A percentile compares a stretch with the other conserved stretches of the same genome.
Conservation (phyloP, 75 land plant species). For the Larix kaempferi region DNA sequence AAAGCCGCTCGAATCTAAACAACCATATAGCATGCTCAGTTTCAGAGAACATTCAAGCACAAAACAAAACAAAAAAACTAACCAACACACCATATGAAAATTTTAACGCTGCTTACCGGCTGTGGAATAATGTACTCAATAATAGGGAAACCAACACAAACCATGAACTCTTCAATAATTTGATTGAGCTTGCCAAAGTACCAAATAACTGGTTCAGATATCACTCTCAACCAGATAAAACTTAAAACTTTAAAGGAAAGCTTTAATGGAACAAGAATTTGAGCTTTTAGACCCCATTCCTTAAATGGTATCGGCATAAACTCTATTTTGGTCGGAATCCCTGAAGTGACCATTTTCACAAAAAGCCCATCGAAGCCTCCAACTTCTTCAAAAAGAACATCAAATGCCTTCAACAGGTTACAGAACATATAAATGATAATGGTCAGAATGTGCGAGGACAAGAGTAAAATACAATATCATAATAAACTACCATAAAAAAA, state of each 20-base stretch:
- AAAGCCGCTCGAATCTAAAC: too few species aligned
- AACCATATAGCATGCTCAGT: too few species aligned
- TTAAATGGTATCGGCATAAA: conserved; percentile 83
- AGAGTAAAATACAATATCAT: background rate
- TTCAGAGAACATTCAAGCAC: too few species aligned
- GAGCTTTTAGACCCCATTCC: conserved; percentile 50
- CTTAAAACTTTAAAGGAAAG: conserved; percentile 22
- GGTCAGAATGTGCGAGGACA: background rate
- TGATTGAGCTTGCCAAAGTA: conserved; percentile 31
- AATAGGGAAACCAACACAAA: conserved; percentile 54
- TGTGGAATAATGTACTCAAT: conserved; percentile 57
- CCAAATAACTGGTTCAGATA: conserved; percentile 26
- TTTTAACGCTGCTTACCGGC: conserved; percentile 19
- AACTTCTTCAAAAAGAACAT: conserved; percentile 58
- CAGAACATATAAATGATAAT: background rate
- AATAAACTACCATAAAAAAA: background rate
- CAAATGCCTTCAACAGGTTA: conserved; percentile 39
- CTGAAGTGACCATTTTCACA: conserved; percentile 65
- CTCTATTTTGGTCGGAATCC: conserved; percentile 63
- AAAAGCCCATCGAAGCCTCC: conserved; percentile 89
- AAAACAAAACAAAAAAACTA: too few species aligned
- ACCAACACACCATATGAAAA: background rate
- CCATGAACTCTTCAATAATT: conserved; percentile 59
- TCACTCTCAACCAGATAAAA: conserved; percentile 36
- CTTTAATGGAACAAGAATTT: conserved; percentile 37